Conservation (phyloP, 106 monocot genomes). For the Apostasia shenzhenica region DNA sequence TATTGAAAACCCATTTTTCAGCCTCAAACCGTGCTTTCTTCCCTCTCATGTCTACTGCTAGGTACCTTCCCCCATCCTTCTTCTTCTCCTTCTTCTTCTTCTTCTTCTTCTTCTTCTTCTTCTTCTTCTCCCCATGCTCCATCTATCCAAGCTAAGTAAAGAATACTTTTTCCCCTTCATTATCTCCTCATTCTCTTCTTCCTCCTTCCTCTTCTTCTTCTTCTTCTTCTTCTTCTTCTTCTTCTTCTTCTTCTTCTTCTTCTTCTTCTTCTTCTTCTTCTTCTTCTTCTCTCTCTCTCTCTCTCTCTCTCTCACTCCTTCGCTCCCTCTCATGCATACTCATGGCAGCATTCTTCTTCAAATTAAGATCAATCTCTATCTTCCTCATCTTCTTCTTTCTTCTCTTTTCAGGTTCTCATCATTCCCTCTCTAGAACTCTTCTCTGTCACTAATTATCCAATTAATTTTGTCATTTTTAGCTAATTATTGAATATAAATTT, state of each 20-base stretch:
- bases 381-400: conserved; percentile 28
- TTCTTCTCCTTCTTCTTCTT: conserved; percentile 7
- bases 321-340: conserved; percentile 9
- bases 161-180: conserved; percentile 17
- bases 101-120: conserved; percentile 8
- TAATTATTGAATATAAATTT: neutral
- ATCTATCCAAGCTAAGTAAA: conserved; percentile 47
- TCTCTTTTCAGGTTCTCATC: conserved; percentile 45
- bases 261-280: neutral
- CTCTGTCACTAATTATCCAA: neutral
- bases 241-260: conserved; percentile 5
- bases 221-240: neutral
- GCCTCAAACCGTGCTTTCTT: neutral
- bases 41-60: conserved; percentile 17
- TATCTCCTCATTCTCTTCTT: neutral
- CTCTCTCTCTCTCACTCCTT: conserved; percentile 5
- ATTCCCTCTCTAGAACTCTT: neutral
- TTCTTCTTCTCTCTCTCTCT: conserved; percentile 14
- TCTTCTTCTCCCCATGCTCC: conserved; percentile 3
- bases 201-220: conserved; percentile 3
- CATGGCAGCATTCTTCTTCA: conserved; percentile 9
- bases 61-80: conserved; percentile 4
- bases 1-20: neutral
- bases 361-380: conserved; percentile 3
- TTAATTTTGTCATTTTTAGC: neutral